Evolutionary conservation across 1,284 basidiomycete genomes (phyloP).

Genomic region (Tilletia caries): DNA sequence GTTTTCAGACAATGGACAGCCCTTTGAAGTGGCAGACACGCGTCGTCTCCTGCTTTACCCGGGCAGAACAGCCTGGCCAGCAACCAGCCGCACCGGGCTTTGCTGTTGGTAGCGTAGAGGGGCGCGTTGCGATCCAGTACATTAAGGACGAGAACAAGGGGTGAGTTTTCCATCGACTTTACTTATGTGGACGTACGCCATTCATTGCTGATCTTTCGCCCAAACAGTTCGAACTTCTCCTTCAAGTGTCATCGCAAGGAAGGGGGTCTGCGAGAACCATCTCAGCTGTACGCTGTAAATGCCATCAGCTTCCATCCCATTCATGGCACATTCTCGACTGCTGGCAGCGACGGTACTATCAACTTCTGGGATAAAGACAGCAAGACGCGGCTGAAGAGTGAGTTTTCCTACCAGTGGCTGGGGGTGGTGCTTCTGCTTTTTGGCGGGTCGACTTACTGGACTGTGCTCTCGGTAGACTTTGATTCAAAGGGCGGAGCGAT

Average conservation of each 20-base stretch:
- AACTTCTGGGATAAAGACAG: conserved; percentile 75
- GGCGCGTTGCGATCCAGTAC: conserved; percentile 91
- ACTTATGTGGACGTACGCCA: background rate
- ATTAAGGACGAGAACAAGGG: conserved; percentile 51
- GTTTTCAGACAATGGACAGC: conserved; percentile 23
- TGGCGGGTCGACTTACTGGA: background rate
- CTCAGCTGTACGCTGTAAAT: conserved; percentile 83
- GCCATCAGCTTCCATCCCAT: conserved; percentile 85
- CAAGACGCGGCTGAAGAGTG: conserved; percentile 82
- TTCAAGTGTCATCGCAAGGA: conserved; percentile 94
- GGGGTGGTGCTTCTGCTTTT: background rate
- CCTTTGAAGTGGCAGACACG: conserved; percentile 84
- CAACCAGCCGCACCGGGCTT: conserved; percentile 45
- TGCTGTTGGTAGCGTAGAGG: conserved; percentile 90
- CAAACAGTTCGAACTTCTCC: conserved; percentile 45
- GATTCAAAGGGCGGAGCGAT: conserved; percentile 49
- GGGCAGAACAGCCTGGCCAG: conserved; percentile 58
- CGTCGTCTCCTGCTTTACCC: conserved; percentile 79
- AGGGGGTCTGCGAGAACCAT: conserved; percentile 46
- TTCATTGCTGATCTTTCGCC: background rate
- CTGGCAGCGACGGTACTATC: conserved; percentile 63
- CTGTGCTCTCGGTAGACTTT: conserved; percentile 29
- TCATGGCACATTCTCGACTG: conserved; percentile 90
- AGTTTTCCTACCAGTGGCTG: too few relatives aligned
- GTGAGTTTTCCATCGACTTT: conserved; percentile 2